Percentiles rank a stretch among this genome's conserved stretches.
Evolutionary conservation across 371 early-diverging fungal genomes (phyloP).

Genomic region (Mortierella sp.): DNA sequence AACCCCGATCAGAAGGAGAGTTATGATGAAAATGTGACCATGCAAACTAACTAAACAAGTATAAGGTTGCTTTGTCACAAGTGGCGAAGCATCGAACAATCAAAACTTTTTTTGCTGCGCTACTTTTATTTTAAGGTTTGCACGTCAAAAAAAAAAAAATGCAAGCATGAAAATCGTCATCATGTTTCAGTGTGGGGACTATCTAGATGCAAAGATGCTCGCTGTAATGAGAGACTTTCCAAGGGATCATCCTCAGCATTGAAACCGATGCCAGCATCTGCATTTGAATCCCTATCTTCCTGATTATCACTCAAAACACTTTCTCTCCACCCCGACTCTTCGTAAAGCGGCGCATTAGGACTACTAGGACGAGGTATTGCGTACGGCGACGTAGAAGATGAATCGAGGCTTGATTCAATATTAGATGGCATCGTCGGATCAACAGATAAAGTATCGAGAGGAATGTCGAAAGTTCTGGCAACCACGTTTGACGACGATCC

Average conservation of each 20-base stretch:
- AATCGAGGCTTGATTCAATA: not conserved
- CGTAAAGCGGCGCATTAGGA: not conserved
- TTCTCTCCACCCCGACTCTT: conserved; percentile 8
- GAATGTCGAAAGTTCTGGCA: no score
- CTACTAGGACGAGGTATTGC: not conserved
- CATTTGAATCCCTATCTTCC: not conserved
- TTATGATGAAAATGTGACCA: no score
- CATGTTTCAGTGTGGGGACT: not conserved
- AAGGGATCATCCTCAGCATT: conserved; percentile 18
- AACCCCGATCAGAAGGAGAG: not conserved
- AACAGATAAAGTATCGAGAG: no score
- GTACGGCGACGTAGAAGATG: not conserved
- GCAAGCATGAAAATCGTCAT: not conserved
- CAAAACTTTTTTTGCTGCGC: no score
- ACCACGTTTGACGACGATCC: no score
- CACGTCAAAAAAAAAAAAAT: not conserved
- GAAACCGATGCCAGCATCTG: not conserved
- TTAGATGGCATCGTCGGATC: not conserved
- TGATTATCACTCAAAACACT: not conserved
- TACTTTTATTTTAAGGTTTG: not conserved
- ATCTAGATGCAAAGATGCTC: not conserved
- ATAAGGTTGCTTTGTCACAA: no score
- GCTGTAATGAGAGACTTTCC: conserved; percentile 16
- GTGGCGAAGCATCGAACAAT: no score
- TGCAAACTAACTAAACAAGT: no score